Conservation (phyloP, 306 rosid genomes). For the Castanea crenata region DNA sequence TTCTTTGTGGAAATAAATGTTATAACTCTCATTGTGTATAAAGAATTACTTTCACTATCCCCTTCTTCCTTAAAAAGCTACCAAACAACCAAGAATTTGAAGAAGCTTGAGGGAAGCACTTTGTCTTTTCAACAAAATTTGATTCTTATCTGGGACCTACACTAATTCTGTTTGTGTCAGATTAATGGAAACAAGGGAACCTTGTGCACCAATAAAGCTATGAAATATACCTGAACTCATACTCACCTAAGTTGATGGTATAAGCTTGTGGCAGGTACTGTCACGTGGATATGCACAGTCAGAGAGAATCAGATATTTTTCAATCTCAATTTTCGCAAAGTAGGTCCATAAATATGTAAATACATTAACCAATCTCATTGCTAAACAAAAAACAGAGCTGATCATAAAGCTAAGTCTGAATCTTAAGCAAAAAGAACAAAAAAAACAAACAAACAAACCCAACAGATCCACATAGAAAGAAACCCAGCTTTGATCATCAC, state of each 20-base stretch:
- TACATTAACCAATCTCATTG: no score
- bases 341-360: no score
- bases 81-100: not conserved
- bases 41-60: not conserved
- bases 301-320: not conserved
- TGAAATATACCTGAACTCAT: not conserved
- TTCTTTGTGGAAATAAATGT: constrained; percentile 24
- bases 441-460: no score
- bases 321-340: no score
- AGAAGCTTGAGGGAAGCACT: constrained; percentile 14
- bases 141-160: constrained; percentile 29
- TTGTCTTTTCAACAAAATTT: not conserved
- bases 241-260: constrained; percentile 48
- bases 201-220: constrained; percentile 1
- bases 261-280: constrained; percentile 66
- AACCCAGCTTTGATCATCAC: no score
- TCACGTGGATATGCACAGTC: constrained; percentile 90
- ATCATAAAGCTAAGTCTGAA: no score
- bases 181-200: constrained; percentile 1
- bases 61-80: not conserved
- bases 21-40: constrained; percentile 16
- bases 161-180: constrained; percentile 20
- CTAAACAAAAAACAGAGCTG: no score
- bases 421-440: no score
- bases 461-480: no score